Percentiles rank a stretch among this genome's conserved stretches.
Evolutionary conservation across 2,329 filamentous ascomycete species (phyloP).

Genomic region (Pyrenophora teres): DNA sequence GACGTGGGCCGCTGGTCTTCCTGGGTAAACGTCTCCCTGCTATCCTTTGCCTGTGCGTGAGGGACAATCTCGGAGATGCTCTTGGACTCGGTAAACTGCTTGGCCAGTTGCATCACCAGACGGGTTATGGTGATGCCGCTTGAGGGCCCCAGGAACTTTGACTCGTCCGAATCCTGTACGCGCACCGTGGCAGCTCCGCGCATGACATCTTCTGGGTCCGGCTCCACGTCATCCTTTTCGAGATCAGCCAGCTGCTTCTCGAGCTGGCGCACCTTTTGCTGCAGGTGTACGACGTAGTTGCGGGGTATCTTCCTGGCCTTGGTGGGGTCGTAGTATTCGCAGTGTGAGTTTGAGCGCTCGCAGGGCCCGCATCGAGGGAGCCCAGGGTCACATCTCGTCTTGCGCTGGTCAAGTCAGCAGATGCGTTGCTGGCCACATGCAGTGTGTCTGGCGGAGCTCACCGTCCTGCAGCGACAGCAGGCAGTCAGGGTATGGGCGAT

Average conservation of each 20-base stretch:
- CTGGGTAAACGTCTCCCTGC: constrained; percentile 70
- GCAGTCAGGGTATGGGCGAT: constrained; percentile 81
- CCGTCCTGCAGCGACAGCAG: constrained; percentile 79
- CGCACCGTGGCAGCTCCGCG: constrained; percentile 84
- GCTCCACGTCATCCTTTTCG: constrained; percentile 73
- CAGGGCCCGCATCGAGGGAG: constrained; percentile 91
- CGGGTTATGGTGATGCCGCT: constrained; percentile 95
- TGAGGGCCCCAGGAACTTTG: constrained; percentile 88
- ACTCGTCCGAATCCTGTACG: constrained; percentile 83
- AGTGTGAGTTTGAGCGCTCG: constrained; percentile 85
- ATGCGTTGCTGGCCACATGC: constrained; percentile 2
- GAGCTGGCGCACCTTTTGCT: constrained; percentile 80
- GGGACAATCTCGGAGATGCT: constrained; percentile 92
- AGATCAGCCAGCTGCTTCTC: constrained; percentile 80
- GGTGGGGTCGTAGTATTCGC: constrained; percentile 92
- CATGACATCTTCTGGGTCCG: constrained; percentile 81
- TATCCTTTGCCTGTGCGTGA: constrained; percentile 67
- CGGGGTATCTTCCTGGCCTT: constrained; percentile 86
- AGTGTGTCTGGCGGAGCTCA: constrained; percentile 49
- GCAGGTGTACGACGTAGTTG: constrained; percentile 88
- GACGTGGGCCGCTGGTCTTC: constrained; percentile 69
- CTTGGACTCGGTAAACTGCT: constrained; percentile 87
- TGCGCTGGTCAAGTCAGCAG: constrained; percentile 65
- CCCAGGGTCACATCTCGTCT: constrained; percentile 93
- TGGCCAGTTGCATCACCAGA: constrained; percentile 94